Conservation (phyloP, 2,329 filamentous ascomycete genomes). For the Aspergillus udagawae region DNA sequence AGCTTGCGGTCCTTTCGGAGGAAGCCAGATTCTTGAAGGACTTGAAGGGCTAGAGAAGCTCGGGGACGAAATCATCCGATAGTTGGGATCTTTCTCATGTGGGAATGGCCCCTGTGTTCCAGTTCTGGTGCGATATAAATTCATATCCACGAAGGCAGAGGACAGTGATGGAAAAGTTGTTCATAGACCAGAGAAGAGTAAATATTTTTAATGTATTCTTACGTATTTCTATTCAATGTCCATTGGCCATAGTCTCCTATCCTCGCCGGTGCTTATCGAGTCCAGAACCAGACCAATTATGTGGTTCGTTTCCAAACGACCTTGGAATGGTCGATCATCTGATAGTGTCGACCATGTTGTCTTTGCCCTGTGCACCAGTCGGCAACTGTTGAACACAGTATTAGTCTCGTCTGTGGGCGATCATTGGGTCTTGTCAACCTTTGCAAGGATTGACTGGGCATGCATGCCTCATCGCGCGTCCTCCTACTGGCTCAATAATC, state of each 20-base stretch:
- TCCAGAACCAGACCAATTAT: not conserved
- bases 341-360: not conserved
- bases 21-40: slow-evolving; percentile 80
- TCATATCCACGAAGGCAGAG: not conserved
- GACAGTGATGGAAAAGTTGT: not conserved
- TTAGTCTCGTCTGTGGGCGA: no score
- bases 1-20: slow-evolving; percentile 64
- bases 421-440: no score
- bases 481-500: no score
- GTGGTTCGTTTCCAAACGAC: not conserved
- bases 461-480: no score
- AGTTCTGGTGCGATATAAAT: not conserved
- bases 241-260: not conserved
- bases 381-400: no score
- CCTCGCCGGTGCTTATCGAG: not conserved
- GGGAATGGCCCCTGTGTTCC: not conserved
- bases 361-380: not conserved
- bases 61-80: slow-evolving; percentile 62
- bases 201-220: not conserved
- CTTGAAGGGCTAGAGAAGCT: slow-evolving; percentile 68
- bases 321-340: not conserved
- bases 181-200: not conserved
- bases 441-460: no score
- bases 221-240: not conserved
- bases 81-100: slow-evolving; percentile 20